A percentile compares a stretch with the other conserved stretches of the same genome.
Evolutionary conservation across 257 asterid species (phyloP).

Genomic region (Coffea canephora): DNA sequence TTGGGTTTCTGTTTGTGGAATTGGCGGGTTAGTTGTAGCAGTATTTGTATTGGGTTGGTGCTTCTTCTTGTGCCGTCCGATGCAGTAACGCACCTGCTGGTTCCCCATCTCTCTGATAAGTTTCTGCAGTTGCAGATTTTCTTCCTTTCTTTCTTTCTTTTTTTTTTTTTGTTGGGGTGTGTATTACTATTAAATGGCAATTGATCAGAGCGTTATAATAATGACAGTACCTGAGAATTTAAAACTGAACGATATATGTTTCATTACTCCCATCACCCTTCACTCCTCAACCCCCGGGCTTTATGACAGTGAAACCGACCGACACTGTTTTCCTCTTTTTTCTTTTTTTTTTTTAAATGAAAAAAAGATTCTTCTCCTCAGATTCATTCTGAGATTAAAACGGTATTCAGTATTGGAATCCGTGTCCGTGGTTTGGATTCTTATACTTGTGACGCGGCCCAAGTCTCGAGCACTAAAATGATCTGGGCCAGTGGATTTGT

Average conservation of each 20-base stretch:
- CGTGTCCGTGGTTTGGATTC: too few species aligned
- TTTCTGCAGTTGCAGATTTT: not conserved
- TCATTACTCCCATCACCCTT: not conserved
- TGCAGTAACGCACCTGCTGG: slow-evolving; percentile 28
- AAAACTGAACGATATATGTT: not conserved
- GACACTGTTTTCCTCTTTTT: not conserved
- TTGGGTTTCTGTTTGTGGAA: not conserved
- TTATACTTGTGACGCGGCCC: too few species aligned
- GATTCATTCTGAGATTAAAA: too few species aligned
- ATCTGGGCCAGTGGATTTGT: too few species aligned
- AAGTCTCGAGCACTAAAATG: too few species aligned
- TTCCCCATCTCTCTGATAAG: slow-evolving; percentile 31
- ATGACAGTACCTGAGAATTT: too few species aligned
- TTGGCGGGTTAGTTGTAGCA: not conserved
- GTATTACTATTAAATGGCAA: not conserved
- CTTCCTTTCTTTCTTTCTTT: too few species aligned
- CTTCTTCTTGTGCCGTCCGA: slow-evolving; percentile 9
- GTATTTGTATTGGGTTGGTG: not conserved
- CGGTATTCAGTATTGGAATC: too few species aligned
- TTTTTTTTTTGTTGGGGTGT: too few species aligned
- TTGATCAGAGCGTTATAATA: not conserved
- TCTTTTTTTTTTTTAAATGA: not conserved
- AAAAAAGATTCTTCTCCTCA: not conserved
- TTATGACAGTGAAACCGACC: not conserved
- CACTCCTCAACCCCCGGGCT: not conserved